Evolutionary conservation across 2,329 filamentous ascomycete species (phyloP), one percentile per base, ranked within the genome.

Genomic region (Hypoxylon sp.): DNA sequence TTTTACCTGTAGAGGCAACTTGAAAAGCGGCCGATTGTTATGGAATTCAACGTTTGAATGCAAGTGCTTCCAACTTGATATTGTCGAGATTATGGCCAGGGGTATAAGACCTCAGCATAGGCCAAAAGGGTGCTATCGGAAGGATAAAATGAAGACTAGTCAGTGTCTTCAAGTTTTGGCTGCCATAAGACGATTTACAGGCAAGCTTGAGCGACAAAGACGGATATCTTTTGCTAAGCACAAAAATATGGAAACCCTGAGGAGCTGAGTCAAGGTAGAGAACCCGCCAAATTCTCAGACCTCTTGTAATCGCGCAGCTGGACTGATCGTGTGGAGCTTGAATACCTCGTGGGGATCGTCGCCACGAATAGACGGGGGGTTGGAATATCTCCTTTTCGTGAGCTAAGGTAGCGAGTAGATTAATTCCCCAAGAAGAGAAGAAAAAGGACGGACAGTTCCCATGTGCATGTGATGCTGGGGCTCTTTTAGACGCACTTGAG

Each of bases 221-320:
- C 48, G 31, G 14, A 35, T 30, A 58, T 51, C 40, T 61, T 57
- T 49, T 17, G 20, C 14, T 53, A 20, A 49, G 10, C 22, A n/a
- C 27, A 33, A 30, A 51, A 44, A 57, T 56, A 56, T 50, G 20
- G 20, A 10, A 35, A 10, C 48, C 46, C 27, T 11, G 22, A 55
- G 20, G 40, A 40, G 37, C 20, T 48, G 25, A 37, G 30, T 46
- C 8, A 37, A 44, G 48, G 37, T 40, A 40, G 35, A 27, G 27
- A 31, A 51, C 11, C 27, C 44, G 54, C 22, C 27, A 42, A 37
- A 35, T 48, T 51, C 48, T 58, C 20, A 20, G 37, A 40, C 35
- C 22, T 37, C 17, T 35, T 60, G 56, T 63, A 68, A 54, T 68
- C 50, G 65, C 58, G 61, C 49, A 54, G 27, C 22, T 57, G 27